A percentile compares a stretch with the other conserved stretches of the same genome.
Conservation (phyloP, 495 filamentous ascomycete genomes). For the Annulohypoxylon maeteangense region DNA sequence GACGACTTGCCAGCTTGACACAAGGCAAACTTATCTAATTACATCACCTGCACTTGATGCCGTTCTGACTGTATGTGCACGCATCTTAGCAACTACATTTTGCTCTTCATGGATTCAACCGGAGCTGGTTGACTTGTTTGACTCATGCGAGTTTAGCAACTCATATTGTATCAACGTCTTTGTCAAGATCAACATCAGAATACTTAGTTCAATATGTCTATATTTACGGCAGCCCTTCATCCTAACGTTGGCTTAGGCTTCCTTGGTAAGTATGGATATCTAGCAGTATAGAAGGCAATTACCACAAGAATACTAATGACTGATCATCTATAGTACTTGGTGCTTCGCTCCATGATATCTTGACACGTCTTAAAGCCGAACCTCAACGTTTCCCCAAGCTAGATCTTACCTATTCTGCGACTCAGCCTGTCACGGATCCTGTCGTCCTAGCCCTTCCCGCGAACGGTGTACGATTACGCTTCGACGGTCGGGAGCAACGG, state of each 20-base stretch:
- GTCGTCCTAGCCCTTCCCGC: conserved; percentile 77
- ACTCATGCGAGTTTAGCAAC: conserved; percentile 4
- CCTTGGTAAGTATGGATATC: conserved; percentile 65
- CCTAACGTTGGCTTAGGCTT: conserved; percentile 83
- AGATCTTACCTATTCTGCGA: conserved; percentile 78
- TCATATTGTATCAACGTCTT: conserved; percentile 6
- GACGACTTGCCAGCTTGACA: background rate
- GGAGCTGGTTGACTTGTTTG: conserved; percentile 18
- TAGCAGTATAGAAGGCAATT: background rate
- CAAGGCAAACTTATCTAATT: conserved; percentile 8
- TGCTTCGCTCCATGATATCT: conserved; percentile 86
- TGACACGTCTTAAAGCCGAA: conserved; percentile 86
- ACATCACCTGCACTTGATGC: background rate
- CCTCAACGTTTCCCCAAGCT: conserved; percentile 82
- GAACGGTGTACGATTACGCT: conserved; percentile 89
- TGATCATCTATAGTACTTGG: conserved; percentile 75
- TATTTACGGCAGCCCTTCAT: conserved; percentile 73
- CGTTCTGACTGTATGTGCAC: conserved; percentile 13
- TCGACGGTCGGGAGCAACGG: conserved; percentile 93
- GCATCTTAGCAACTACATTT: background rate
- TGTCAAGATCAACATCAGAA: conserved; percentile 6
- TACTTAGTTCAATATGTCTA: conserved; percentile 57
- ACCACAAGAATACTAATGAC: conserved; percentile 12
- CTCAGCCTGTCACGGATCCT: conserved; percentile 75
- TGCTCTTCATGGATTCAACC: conserved; percentile 36